phyloP scores from a whole-genome alignment of 2,329 filamentous ascomycete genomes.

The Fusarium albidum region DNA sequence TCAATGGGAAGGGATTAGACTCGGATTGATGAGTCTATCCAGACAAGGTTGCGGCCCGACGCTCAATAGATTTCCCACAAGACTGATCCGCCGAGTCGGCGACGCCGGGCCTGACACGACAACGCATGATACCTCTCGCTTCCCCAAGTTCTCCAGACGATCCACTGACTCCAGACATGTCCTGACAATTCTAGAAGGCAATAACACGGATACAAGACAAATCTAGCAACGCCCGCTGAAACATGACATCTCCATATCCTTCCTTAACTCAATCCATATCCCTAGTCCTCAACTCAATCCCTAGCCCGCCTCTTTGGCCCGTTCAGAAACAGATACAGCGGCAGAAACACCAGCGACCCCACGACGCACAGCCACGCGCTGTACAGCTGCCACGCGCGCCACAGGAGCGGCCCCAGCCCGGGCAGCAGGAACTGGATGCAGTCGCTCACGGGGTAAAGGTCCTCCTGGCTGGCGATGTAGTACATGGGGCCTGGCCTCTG shows the following conservation, averaged over 20 bases:
- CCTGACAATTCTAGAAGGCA: no score
- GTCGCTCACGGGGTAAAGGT: slow-evolving; percentile 82
- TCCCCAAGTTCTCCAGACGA: slow-evolving; percentile 25
- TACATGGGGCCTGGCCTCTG: slow-evolving; percentile 54
- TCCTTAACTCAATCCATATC: not conserved
- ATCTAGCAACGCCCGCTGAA: not conserved
- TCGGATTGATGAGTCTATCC: not conserved
- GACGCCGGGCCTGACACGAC: not conserved
- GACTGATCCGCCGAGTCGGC: no score
- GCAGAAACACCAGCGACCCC: slow-evolving; percentile 56
- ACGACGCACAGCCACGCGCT: slow-evolving; percentile 71
- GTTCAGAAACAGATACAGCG: slow-evolving; percentile 47
- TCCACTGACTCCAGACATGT: no score
- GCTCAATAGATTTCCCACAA: not conserved
- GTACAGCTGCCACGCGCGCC: slow-evolving; percentile 67
- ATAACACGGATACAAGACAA: no score
- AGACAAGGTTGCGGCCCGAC: not conserved
- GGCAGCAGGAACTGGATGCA: slow-evolving; percentile 76
- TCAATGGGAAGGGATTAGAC: not conserved
- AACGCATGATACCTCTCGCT: no score
- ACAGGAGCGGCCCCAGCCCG: slow-evolving; percentile 63
- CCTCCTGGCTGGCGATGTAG: slow-evolving; percentile 79
- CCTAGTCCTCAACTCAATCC: slow-evolving; percentile 8
- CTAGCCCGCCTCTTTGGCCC: slow-evolving; percentile 23
- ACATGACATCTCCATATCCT: not conserved